Evolutionary conservation across 1,139 yeast species (phyloP), one percentile per base, ranked within the genome.

Genomic region (Blastobotrys elegans): DNA sequence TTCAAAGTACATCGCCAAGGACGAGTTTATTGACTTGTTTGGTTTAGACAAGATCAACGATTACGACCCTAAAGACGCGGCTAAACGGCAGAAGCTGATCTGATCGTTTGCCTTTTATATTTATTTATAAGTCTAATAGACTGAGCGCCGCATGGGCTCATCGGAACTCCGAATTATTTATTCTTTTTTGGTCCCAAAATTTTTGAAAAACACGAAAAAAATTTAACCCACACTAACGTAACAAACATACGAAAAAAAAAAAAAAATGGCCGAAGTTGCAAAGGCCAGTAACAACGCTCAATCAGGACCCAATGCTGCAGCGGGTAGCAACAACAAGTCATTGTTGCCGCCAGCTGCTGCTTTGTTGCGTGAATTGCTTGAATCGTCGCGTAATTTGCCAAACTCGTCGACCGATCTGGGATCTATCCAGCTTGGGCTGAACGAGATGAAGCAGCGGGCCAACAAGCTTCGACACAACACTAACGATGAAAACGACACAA

Each of bases 401-500:
- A 79, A 76, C 50, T 67, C 80, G 20, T 71, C 77, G 29, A 74
- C 79, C 41, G 86, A 81, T 50, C 66, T 84, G 44, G 95, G 92
- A 3, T 71, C 87, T 2, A 79, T 87, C 44, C 86, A 82, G 60
- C 73, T 84, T 51, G 87, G 95, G 13, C 73, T 89, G 51, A 77
- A 75, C 53, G 97, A 89, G 68, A 78, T 90, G 57, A 82, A 82
- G 57, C 76, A 82, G 56, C 79, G 85, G 53, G 83, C 95, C 0
- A 73, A 73, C 50, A 76, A 75, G 49, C 69, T 85, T 56, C 75
- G 90, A 50, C 75, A 74, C 52, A 67, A 65, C 30, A 54, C 57
- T 16, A 68, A 72, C 35, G 72, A 63, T 11, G 65, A 69, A 17
- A 77, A 80, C 53, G 84, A 77, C 61, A 86, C 96, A 2, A 86